Evolutionary conservation across 768 basidiomycete genomes (phyloP), one percentile per base, ranked within the genome.

Genomic region (Boletus rubropictus): DNA sequence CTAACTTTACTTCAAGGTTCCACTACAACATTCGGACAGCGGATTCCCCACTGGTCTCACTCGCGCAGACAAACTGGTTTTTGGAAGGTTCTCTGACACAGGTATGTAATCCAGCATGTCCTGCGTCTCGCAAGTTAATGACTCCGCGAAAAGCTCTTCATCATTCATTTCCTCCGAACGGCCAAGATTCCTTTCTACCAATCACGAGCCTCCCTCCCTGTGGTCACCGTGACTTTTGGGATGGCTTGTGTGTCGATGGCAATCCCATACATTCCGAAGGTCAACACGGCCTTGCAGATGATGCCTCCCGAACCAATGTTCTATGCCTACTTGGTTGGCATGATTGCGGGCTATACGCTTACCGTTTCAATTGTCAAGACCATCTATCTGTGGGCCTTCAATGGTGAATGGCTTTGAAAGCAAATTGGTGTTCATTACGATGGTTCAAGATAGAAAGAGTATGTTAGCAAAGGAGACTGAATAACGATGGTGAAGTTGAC

Each of bases 31-130:
- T 68, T 42, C 55, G 59, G 22, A 58, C 55, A 5, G 6, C 42
- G 5, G 25, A 66, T 40, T 67, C 59, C 1, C 62, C 63, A 3
- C 43, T 56, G 28, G 68, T 68, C 8, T 52, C 56, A 18, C 65
- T 56, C 3, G 66, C 68, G 12, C 68, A 69, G 44, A 67, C 68
- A 14, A 54, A 68, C 47, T 68, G 66, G 66, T 68, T 68, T 44
- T 55, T 68, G 29, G 66, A 68, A 44, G 68, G 66, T 11, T 64
- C 68, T 31, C 35, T 68, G 40, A 68, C 66, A 5, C 66, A 69
- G 59, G 68, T 68, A 54, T 37, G 49, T 21, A n/a, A 34, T 22
- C n/a, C 11, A 10, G 7, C 8, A 11, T 38, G 4, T 10, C 5
- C 14, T 9, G 17, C 18, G 25, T 9, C 10, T 21, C 6, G 3